Evolutionary conservation across 345 rosid genomes (phyloP).

Genomic region (Capsella bursapastoris): DNA sequence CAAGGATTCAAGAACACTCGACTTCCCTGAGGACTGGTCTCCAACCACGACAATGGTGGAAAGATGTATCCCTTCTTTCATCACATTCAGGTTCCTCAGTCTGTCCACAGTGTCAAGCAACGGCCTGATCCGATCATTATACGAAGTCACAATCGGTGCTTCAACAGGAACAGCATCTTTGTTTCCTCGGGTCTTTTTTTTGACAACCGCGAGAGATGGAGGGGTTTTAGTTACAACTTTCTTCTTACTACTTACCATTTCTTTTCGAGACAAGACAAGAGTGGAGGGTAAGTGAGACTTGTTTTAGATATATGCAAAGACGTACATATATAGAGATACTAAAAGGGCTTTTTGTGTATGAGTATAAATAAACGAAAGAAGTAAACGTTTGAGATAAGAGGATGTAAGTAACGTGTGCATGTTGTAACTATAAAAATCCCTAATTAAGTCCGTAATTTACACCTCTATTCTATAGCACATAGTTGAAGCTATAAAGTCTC

Average conservation of each 20-base stretch:
- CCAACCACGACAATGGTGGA: constrained; percentile 68
- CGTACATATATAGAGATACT: not conserved
- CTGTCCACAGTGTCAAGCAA: constrained; percentile 26
- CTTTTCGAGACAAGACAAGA: not conserved
- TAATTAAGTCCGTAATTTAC: constrained; percentile 1
- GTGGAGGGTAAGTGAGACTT: not conserved
- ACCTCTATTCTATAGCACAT: constrained; percentile 5
- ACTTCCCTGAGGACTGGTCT: constrained; percentile 65
- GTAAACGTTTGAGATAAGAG: constrained; percentile 24
- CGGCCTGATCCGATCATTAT: constrained; percentile 45
- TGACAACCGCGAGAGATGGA: not conserved
- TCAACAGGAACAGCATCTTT: not conserved
- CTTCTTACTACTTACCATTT: constrained; percentile 12
- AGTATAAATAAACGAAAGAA: not conserved
- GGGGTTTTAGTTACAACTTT: not conserved
- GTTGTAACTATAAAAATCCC: constrained; percentile 10
- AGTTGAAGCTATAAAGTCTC: constrained; percentile 23
- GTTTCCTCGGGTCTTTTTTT: not conserved
- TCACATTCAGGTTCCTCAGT: constrained; percentile 50
- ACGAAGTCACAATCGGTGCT: constrained; percentile 31
- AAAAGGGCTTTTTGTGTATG: too few species aligned
- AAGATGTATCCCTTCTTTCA: constrained; percentile 57
- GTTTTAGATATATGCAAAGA: not conserved
- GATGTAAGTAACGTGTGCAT: constrained; percentile 26
- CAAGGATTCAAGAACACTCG: constrained; percentile 63